Base-by-base conservation (phyloP, 768 basidiomycete species). In the Boletus sensibilis region DNA sequence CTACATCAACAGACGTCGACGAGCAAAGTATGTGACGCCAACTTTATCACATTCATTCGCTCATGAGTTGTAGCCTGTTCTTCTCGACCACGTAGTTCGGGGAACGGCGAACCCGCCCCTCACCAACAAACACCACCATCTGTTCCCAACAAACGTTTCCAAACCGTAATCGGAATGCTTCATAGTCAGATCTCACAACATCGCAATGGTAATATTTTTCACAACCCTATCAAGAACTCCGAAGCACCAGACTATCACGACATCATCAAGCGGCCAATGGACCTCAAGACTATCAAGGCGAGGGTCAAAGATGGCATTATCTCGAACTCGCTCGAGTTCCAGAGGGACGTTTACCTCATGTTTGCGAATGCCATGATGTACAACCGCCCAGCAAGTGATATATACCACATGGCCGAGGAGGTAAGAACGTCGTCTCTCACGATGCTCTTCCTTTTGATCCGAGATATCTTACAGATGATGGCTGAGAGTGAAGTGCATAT, bases 291-390 rank as follows among this genome's bases (percentile, higher is more conserved):
- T 0, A 90, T 98, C 68, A 92, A 93, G 70, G 76, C 76, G n/a
- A 83, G 81, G 60, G 85, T 96, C 55, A 90, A 89, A 64, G 92
- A 95, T 63, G 93, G 93, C 0, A 59, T 82, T 3, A 93, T 97
- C 45, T 76, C 81, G 5, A 92, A 83, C 61, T 90, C 92, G 1
- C 79, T 88, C 33, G 94, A 98, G 68, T 97, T 88, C 65, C 90
- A 95, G 68, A 79, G 93, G 59, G 96, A 97, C 64, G 82, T 95
- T 11, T 88, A 85, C 67, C 78, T 97, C 59, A 96, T 98, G 88
- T 96, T 97, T 72, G 90, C 93, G 9, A 98, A 98, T 70, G 92
- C 96, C 5, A 88, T 96, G 85, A 93, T 98, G 90, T 98, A 94
- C 71, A 98, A 98, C 61, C 78, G 87, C 45, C 89, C 92, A 1